A percentile compares a stretch with the other conserved stretches of the same genome.
Evolutionary conservation across 1,139 yeast genomes (phyloP).

Genomic region (Kodamaea derodonti): DNA sequence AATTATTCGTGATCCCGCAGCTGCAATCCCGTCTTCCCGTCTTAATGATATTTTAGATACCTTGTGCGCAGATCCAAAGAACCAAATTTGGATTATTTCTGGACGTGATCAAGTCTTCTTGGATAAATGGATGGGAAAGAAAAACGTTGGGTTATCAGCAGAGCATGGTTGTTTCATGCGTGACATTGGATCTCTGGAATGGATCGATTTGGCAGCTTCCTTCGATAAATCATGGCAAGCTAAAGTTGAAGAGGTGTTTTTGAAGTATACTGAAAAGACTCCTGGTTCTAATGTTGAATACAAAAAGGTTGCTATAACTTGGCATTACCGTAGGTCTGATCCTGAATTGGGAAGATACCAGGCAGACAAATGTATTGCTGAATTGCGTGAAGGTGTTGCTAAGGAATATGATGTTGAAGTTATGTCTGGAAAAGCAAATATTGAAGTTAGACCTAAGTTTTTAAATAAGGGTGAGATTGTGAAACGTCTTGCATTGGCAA

Average conservation of each 20-base stretch:
- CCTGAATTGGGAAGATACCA: conserved; percentile 89
- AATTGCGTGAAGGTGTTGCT: conserved; percentile 58
- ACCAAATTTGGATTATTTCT: conserved; percentile 91
- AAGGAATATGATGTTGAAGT: conserved; percentile 81
- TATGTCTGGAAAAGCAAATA: conserved; percentile 96
- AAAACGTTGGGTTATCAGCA: conserved; percentile 78
- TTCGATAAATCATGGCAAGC: conserved; percentile 94
- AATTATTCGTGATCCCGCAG: conserved; percentile 94
- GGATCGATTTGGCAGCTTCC: conserved; percentile 82
- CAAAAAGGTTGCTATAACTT: conserved; percentile 90
- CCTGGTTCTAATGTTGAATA: conserved; percentile 87
- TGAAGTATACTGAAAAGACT: conserved; percentile 75
- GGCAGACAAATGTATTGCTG: conserved; percentile 68
- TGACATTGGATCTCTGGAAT: conserved; percentile 53
- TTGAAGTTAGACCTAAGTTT: conserved; percentile 91
- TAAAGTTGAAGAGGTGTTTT: conserved; percentile 71
- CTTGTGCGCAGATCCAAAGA: conserved; percentile 71
- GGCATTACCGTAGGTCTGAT: conserved; percentile 96
- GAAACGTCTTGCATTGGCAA: conserved; percentile 63
- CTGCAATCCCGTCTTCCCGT: conserved; percentile 88
- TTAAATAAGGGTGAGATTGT: conserved; percentile 98
- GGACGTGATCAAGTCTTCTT: conserved; percentile 93
- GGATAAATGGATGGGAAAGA: conserved; percentile 81
- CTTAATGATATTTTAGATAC: conserved; percentile 56
- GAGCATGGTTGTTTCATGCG: conserved; percentile 97